Percentiles rank a stretch among this genome's conserved stretches.
Evolutionary conservation across 345 rosid genomes (phyloP).

Genomic region (Toxicodendron radicans): DNA sequence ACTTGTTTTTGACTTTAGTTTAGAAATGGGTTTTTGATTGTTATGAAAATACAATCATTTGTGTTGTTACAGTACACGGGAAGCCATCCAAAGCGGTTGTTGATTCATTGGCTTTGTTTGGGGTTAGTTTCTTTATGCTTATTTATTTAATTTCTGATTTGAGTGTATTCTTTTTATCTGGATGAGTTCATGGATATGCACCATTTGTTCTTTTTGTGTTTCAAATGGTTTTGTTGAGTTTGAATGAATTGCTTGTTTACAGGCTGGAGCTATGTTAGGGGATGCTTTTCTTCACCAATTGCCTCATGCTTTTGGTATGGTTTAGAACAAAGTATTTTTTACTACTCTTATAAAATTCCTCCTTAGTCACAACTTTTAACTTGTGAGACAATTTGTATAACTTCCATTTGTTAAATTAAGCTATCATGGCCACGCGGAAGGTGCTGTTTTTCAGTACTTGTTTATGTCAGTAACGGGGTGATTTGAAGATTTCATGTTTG

Average conservation of each 20-base stretch:
- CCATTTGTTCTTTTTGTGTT: neutral
- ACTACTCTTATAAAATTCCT: neutral
- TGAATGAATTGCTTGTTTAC: conserved; percentile 21
- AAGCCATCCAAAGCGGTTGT: conserved; percentile 87
- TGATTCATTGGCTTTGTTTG: conserved; percentile 90
- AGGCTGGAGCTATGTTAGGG: conserved; percentile 99
- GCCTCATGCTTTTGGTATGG: conserved; percentile 97
- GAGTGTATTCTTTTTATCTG: neutral
- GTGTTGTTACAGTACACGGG: conserved; percentile 72
- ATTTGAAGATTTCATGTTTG: neutral
- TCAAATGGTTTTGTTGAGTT: conserved; percentile 12
- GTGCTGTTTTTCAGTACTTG: neutral
- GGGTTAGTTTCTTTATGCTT: conserved; percentile 58
- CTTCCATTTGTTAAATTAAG: conserved; percentile 1
- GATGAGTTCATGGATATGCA: neutral
- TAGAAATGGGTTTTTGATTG: conserved; percentile 7
- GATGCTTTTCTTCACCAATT: conserved; percentile 99
- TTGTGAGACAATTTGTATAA: conserved; percentile 5
- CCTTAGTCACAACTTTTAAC: neutral
- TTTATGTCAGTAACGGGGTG: neutral
- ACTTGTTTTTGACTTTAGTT: neutral
- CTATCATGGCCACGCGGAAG: neutral
- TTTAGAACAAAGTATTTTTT: conserved; percentile 1
- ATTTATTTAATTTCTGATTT: neutral
- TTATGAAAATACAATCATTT: neutral